Percentiles rank a stretch among this genome's conserved stretches.
Conservation (phyloP, 768 basidiomycete species). For the Rickenella mellea region DNA sequence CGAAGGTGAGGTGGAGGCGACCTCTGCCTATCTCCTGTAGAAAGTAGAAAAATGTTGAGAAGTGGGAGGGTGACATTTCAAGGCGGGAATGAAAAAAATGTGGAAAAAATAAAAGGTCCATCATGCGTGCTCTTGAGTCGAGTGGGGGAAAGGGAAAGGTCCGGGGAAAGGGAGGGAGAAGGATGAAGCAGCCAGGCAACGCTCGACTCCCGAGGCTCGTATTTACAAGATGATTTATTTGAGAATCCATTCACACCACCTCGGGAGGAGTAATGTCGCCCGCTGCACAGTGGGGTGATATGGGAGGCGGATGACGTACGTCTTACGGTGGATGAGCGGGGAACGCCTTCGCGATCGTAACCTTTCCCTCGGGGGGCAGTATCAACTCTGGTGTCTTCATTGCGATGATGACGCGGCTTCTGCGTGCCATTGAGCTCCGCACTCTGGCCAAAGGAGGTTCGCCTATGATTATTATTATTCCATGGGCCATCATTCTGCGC, state of each 20-base stretch:
- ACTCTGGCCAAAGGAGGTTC: no score
- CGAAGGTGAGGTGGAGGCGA: conserved; percentile 28
- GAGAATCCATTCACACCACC: no score
- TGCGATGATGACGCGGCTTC: no score
- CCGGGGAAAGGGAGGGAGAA: conserved; percentile 22
- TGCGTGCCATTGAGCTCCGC: no score
- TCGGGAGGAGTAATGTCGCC: conserved; percentile 27
- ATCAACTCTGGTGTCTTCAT: no score
- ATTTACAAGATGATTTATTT: no score
- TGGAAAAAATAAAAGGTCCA: conserved; percentile 29
- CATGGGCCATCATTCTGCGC: no score
- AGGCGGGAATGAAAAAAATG: conserved; percentile 23
- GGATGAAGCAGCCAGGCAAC: conserved; percentile 19
- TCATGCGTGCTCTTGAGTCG: conserved; percentile 31
- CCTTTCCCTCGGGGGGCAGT: not conserved
- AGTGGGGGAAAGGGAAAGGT: conserved; percentile 23
- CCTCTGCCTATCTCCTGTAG: conserved; percentile 39
- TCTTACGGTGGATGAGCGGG: no score
- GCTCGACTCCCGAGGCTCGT: conserved; percentile 38
- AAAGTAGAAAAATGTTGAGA: conserved; percentile 29
- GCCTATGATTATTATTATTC: no score
- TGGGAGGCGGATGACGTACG: conserved; percentile 60
- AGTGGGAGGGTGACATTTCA: conserved; percentile 22
- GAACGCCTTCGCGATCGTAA: conserved; percentile 18
- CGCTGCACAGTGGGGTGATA: conserved; percentile 26